Conservation (phyloP, 768 basidiomycete species). For the Serendipita sp. region DNA sequence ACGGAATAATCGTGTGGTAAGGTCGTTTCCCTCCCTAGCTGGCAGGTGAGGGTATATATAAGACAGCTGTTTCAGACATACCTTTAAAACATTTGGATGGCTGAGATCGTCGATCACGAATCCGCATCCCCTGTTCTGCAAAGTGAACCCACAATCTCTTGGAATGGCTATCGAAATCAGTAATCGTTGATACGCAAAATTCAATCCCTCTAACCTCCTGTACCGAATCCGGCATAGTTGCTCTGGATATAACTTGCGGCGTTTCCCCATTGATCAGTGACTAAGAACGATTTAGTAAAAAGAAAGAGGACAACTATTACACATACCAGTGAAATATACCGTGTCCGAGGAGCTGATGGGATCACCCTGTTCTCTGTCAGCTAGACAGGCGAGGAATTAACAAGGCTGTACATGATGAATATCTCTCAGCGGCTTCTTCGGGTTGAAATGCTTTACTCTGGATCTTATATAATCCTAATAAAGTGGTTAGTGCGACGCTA, state of each 20-base stretch:
- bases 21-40: conserved; percentile 64
- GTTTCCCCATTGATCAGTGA: conserved; percentile 76
- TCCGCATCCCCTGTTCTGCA: conserved; percentile 84
- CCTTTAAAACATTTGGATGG: conserved; percentile 76
- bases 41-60: not conserved
- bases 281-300: conserved; percentile 23
- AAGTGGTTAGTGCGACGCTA: conserved; percentile 1
- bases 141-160: conserved; percentile 86
- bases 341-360: conserved; percentile 83
- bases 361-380: conserved; percentile 38
- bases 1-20: conserved; percentile 91
- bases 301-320: not conserved
- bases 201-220: conserved; percentile 38
- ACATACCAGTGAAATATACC: conserved; percentile 74
- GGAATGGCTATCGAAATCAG: conserved; percentile 51
- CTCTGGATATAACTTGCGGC: conserved; percentile 83
- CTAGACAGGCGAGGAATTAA: not conserved
- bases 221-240: conserved; percentile 84
- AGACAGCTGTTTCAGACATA: conserved; percentile 17
- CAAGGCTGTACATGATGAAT: conserved; percentile 43
- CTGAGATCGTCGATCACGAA: conserved; percentile 56
- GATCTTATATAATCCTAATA: conserved; percentile 64
- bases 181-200: not conserved
- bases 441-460: conserved; percentile 68
- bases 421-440: conserved; percentile 43